Evolutionary conservation across 1,139 yeast genomes (phyloP).

Genomic region (Debaryomyces subglobosus): DNA sequence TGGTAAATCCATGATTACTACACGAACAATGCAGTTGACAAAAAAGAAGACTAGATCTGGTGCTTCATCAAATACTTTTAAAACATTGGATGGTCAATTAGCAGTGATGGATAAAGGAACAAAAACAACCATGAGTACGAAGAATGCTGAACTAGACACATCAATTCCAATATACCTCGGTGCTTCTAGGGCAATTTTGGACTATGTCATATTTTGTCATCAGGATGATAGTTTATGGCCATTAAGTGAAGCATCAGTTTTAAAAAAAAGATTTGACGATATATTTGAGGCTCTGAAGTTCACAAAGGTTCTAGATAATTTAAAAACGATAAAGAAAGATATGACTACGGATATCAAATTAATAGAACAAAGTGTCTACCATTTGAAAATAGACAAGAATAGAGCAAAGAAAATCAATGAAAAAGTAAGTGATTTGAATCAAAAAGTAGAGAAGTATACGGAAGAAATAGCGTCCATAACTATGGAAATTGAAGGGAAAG

Average conservation of each 20-base stretch:
- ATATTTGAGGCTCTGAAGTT: constrained; percentile 94
- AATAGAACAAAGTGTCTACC: constrained; percentile 76
- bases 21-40: constrained; percentile 79
- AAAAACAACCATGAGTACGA: constrained; percentile 74
- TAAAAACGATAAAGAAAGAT: constrained; percentile 77
- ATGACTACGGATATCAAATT: constrained; percentile 74
- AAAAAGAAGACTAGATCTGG: constrained; percentile 50
- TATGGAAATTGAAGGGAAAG: constrained; percentile 52
- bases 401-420: constrained; percentile 64
- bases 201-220: constrained; percentile 94
- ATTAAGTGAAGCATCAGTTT: constrained; percentile 81
- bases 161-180: constrained; percentile 85
- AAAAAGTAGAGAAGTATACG: constrained; percentile 48
- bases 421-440: constrained; percentile 48
- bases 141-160: constrained; percentile 82
- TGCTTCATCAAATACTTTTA: constrained; percentile 63
- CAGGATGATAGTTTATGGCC: constrained; percentile 99
- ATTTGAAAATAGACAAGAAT: constrained; percentile 70
- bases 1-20: constrained; percentile 79
- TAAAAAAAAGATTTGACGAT: constrained; percentile 93
- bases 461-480: constrained; percentile 55
- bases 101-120: constrained; percentile 67
- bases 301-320: constrained; percentile 83
- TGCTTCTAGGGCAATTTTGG: constrained; percentile 83
- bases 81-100: constrained; percentile 88